Base-by-base conservation (phyloP, 2,329 filamentous ascomycete genomes). In the Hortaea werneckii region DNA sequence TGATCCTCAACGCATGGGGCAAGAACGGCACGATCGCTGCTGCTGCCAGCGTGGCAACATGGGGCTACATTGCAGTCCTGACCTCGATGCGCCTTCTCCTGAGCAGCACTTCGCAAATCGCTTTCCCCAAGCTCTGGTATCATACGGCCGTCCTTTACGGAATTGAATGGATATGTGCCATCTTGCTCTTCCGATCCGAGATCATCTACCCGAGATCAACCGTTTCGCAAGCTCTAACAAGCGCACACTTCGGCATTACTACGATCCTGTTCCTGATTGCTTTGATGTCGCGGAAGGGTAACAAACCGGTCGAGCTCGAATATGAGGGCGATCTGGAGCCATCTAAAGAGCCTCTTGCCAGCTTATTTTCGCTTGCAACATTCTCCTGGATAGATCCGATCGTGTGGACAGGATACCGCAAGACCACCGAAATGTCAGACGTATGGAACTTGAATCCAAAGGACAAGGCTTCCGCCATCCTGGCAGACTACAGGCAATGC, bases 381-480 rank as follows among this genome's bases (percentile, higher is more conserved):
- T 98, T 95, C 63, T 73, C 79, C 13, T 98, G 92, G 92, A 80
- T 95, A 13, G 89, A 96, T 65, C 69, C 82, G 1, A 84, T 98
- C 53, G 82, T 98, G 38, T 88, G 83, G 80, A 81, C 84, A 55
- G 92, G 92, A 10, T 96, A 89, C 73, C 84, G 80, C 62, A 81
- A 87, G 62, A 80, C 88, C 0, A 76, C 94, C 51, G 87, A 94
- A 58, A 77, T 96, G 54, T 68, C 79, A 28, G 82, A 89, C 63
- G 87, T 98, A 3, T 98, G 92, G 92, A 95, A 96, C 59, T 67
- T 98, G 50, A 70, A 87, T 12, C 80, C 87, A 30, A 86, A 81
- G 59, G 89, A 96, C 68, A 95, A 96, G 68, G 88, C 92, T 27
- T 83, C 82, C 32, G 70, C 74, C 1, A 80, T 96, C 40, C 75